phyloP scores from a whole-genome alignment of 331 rosid species.

The Saraca asoca region DNA sequence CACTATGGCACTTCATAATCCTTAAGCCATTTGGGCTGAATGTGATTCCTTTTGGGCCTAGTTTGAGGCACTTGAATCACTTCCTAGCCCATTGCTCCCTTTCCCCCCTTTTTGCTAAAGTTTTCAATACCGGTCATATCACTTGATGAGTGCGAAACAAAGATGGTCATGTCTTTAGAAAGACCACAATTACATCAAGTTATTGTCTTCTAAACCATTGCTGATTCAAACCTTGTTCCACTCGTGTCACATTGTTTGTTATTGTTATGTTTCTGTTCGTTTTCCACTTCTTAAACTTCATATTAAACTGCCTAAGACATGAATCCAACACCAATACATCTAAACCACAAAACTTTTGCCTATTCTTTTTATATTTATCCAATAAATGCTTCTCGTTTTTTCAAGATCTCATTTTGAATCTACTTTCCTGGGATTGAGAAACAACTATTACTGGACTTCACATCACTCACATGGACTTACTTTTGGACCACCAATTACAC shows the following conservation, averaged over 20 bases:
- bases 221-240: not conserved
- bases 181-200: not conserved
- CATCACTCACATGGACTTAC: too few relatives aligned
- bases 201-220: not conserved
- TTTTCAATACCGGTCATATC: too few relatives aligned
- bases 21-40: too few relatives aligned
- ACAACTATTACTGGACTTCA: too few relatives aligned
- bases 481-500: too few relatives aligned
- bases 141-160: slow-evolving; percentile 1
- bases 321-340: not conserved
- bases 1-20: too few relatives aligned
- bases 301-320: not conserved
- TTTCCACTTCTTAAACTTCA: not conserved
- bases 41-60: too few relatives aligned
- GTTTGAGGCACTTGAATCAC: too few relatives aligned
- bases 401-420: not conserved
- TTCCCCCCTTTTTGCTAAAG: too few relatives aligned
- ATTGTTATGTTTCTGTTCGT: not conserved
- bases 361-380: not conserved
- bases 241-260: not conserved
- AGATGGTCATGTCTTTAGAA: not conserved
- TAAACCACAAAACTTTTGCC: not conserved
- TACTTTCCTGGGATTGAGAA: too few relatives aligned
- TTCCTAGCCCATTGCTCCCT: too few relatives aligned
- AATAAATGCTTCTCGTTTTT: not conserved